Evolutionary conservation across 2,329 filamentous ascomycete species (phyloP), one percentile per base, ranked within the genome.

Genomic region (Ceratocystis cubensis): DNA sequence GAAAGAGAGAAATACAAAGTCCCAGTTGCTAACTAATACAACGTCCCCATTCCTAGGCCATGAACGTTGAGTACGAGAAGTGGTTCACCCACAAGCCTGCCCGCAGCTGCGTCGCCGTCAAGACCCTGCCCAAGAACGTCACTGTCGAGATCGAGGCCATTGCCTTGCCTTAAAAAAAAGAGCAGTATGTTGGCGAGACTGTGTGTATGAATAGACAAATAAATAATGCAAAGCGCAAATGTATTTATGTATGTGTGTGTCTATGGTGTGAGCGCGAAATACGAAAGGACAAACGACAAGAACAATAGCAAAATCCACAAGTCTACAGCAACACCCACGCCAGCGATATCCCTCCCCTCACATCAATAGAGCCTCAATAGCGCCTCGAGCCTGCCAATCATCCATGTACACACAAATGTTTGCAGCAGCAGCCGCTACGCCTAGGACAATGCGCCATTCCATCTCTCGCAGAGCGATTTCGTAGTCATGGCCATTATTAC

Each of bases 71-170:
- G 73, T 96, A 94, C 76, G 87, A 86, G 76, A 87, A 91, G 77
- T 91, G 86, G 81, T 92, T 93, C 76, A 77, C 81, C 68, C 87
- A 90, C 78, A 92, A 91, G 82, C 91, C 91, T 22, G 88, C 89
- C n/a, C 83, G 90, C 71, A 91, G 87, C 78, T 96, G 91, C 74
- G 90, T 96, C 65, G 91, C 91, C 4, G 92, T 95, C 70, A 92
- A 94, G 81, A 85, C 89, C 72, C 82, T 96, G 70, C 91, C 91
- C 69, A 91, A 92, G 81, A 86, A 86, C 66, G 91, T 91, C 53
- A 86, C 91, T 68, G 86, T 96, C 28, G 91, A 96, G 81, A 94
- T 96, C 74, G 91, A 96, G 82, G 89, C 86, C 75, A 88, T 94
- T 79, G 91, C 91, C 66, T 80, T 88, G 66, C 81, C 86, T 69